phyloP scores from a whole-genome alignment of 768 basidiomycete species.

The Chalciporus piperatus region DNA sequence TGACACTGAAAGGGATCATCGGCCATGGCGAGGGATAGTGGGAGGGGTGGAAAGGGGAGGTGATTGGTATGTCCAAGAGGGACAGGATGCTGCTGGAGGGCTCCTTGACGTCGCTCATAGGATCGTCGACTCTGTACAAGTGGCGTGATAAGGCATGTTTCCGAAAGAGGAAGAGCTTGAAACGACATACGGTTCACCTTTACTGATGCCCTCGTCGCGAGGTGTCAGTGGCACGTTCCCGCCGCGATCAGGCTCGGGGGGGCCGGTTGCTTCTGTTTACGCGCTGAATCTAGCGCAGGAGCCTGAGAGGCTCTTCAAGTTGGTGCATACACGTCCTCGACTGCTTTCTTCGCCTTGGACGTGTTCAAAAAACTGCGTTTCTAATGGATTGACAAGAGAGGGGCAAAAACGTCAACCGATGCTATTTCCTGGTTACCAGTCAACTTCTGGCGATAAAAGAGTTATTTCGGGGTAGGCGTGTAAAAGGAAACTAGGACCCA shows the following conservation, averaged over 20 bases:
- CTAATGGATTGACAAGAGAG: slow-evolving; percentile 15
- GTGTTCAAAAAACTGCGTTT: slow-evolving; percentile 22
- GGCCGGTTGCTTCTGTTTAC: not conserved
- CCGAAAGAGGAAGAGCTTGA: not conserved
- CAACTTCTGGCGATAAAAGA: too few species aligned
- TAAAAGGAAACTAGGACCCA: too few species aligned
- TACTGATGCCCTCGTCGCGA: too few species aligned
- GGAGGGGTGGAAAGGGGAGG: slow-evolving; percentile 30
- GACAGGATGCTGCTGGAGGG: not conserved
- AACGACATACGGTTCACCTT: not conserved
- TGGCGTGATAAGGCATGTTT: not conserved
- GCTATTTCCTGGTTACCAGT: too few species aligned
- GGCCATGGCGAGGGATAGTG: slow-evolving; percentile 44
- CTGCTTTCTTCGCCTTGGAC: slow-evolving; percentile 4
- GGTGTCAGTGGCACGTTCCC: too few species aligned
- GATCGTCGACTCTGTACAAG: not conserved
- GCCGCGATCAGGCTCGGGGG: not conserved
- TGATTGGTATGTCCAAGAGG: slow-evolving; percentile 4
- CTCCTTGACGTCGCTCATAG: not conserved
- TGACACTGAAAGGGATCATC: slow-evolving; percentile 32
- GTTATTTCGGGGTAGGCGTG: too few species aligned
- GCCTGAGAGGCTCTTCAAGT: too few species aligned
- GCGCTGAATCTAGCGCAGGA: not conserved
- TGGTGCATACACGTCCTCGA: slow-evolving; percentile 9
- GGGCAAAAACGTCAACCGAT: not conserved